These are phyloP conservation scores for Talaromyces stipitatus DNA, from an alignment of 495 filamentous ascomycete genomes.

Conservation along the genomic window DNA sequence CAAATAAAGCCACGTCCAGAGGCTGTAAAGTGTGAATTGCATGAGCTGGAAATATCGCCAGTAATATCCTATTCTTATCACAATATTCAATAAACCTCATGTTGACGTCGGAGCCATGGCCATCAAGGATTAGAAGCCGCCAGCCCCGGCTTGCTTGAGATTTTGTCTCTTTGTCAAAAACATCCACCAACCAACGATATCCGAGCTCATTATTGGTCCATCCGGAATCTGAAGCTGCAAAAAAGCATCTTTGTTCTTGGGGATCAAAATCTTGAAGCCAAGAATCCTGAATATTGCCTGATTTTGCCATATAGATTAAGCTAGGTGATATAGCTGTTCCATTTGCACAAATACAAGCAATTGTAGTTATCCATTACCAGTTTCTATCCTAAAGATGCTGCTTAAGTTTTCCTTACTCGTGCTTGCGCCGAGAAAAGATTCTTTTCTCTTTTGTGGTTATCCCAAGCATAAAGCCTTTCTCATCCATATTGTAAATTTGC, in stretches of 20 bases:
- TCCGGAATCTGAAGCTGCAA: background rate
- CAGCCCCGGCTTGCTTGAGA: background rate
- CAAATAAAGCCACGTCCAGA: constrained; percentile 1
- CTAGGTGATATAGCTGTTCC: background rate
- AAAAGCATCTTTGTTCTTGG: background rate
- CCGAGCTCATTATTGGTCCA: constrained; percentile 5
- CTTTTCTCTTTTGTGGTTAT: background rate
- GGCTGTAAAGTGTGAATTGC: background rate
- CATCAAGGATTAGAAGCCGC: background rate
- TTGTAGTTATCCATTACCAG: background rate
- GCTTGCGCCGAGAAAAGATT: background rate
- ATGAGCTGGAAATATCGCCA: background rate
- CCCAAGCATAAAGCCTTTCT: background rate
- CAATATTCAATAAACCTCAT: background rate
- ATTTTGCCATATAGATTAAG: no score
- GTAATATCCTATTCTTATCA: background rate
- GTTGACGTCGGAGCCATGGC: background rate
- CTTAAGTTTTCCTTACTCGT: no score
- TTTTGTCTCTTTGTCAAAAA: constrained; percentile 1
- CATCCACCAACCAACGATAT: background rate
- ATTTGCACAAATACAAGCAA: background rate
- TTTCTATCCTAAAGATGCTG: background rate
- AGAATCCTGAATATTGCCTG: no score
- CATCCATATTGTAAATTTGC: no score
- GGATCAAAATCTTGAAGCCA: constrained; percentile 7